Evolutionary conservation across 768 basidiomycete genomes (phyloP), one percentile per base, ranked within the genome.

Genomic region (Tephrocybe sp.): DNA sequence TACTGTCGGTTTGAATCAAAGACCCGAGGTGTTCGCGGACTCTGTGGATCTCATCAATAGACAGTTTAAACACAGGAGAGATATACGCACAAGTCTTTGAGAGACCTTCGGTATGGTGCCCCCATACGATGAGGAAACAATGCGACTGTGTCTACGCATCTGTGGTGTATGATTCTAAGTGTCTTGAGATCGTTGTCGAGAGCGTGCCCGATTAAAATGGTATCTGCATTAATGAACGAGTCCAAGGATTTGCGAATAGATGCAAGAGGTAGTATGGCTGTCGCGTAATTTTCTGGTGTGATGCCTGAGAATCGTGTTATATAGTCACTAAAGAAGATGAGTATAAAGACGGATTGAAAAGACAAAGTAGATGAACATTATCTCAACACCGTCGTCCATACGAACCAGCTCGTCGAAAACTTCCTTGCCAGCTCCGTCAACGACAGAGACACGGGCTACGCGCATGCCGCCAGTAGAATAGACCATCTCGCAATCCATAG

Each of bases 401-500:
- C 78, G 73, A 26, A 95, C 80, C 36, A 88, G 66, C 62, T 93
- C 80, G 64, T 99, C 97, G 38, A 96, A 85, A 2, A 98, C 77
- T 44, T 83, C 74, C 22, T 72, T 70, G 1, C 92, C 92, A 1
- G 74, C 64, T 7, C 84, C 86, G 61, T 96, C 89, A 1, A 98
- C 82, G 6, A 96, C 82, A 0, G 95, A 97, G 2, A 97, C 84
- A 3, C 97, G 81, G 2, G 93, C 96, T 3, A 97, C 83, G 18
- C 87, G 84, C 78, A 92, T 83, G 0, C 97, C 97, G 4, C 89
- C 90, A 0, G 95, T 98, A 0, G 92, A 89, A 69, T 95, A 93
- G 8, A 98, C 77, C 90, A 98, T 93, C 68, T 99, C 97, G 62
- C 97, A 98, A 65, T 99, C 97, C 42, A 98, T 73, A 0, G 92